A percentile compares a stretch with the other conserved stretches of the same genome.
Conservation (phyloP, 176 grass and related monocot species). For the Hordeum marinum region DNA sequence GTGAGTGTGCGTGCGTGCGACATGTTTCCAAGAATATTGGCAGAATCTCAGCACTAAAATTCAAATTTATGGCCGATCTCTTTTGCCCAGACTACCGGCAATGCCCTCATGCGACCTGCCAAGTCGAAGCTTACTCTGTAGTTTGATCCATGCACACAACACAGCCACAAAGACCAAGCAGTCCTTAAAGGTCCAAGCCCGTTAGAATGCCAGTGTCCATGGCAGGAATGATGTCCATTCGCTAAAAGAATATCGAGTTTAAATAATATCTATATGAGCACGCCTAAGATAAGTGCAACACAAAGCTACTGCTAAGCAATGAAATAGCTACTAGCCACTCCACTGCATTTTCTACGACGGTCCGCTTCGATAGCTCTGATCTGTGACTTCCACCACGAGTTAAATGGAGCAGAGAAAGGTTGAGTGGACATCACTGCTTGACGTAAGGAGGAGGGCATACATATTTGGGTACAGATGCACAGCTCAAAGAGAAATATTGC, state of each 20-base stretch:
- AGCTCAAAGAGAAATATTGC: not conserved
- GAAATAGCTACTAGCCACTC: not conserved
- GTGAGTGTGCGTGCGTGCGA: not conserved
- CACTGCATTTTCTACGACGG: not conserved
- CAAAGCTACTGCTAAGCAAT: not conserved
- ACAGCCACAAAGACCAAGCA: not conserved
- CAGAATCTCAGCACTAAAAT: not conserved
- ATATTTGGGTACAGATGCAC: not conserved
- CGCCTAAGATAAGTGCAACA: not conserved
- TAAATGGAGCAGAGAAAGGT: not conserved
- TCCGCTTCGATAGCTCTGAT: not conserved
- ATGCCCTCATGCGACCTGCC: not conserved
- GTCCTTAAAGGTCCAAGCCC: slow-evolving; percentile 2
- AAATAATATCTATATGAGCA: not conserved
- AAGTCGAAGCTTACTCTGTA: slow-evolving; percentile 11
- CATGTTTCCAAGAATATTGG: not conserved
- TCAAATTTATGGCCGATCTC: not conserved
- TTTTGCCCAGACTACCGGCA: not conserved
- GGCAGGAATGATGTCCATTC: not conserved
- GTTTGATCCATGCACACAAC: slow-evolving; percentile 22
- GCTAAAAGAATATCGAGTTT: not conserved
- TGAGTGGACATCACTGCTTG: not conserved
- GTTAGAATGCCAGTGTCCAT: not conserved
- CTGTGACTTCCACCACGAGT: not conserved
- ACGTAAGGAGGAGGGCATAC: not conserved